phyloP scores from a whole-genome alignment of 768 basidiomycete species.

The Boletus sensibilis region DNA sequence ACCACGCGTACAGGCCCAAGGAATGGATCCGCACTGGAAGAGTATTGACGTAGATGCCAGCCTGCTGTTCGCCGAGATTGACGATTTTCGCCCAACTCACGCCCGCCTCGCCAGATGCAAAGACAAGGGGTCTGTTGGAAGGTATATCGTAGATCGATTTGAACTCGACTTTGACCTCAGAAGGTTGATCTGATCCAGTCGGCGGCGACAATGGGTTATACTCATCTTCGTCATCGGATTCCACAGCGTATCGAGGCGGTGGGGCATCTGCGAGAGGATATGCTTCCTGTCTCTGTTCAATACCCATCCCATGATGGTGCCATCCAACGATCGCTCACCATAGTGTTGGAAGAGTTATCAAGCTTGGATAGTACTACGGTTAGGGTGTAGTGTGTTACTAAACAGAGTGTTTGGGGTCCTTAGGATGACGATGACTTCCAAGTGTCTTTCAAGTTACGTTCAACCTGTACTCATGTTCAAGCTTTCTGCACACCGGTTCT shows the following conservation, averaged over 20 bases:
- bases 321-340: slow-evolving; percentile 10
- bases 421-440: background rate
- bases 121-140: slow-evolving; percentile 35
- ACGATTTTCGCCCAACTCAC: slow-evolving; percentile 52
- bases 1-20: background rate
- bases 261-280: slow-evolving; percentile 56
- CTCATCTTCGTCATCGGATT: slow-evolving; percentile 72
- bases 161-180: slow-evolving; percentile 37
- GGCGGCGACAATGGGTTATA: slow-evolving; percentile 40
- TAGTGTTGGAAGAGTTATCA: slow-evolving; percentile 1
- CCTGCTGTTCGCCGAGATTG: slow-evolving; percentile 51
- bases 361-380: background rate
- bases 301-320: background rate
- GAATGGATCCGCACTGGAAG: slow-evolving; percentile 39
- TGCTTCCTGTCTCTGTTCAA: slow-evolving; percentile 39
- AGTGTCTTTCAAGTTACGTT: background rate
- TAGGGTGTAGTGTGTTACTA: background rate
- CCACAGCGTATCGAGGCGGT: slow-evolving; percentile 60
- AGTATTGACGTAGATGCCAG: slow-evolving; percentile 44
- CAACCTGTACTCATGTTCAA: slow-evolving; percentile 10
- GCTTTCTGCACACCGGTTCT: background rate
- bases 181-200: slow-evolving; percentile 9
- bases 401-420: slow-evolving; percentile 8
- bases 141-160: slow-evolving; percentile 33
- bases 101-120: slow-evolving; percentile 49